Base-by-base conservation (phyloP, 2,329 filamentous ascomycete genomes). In the Paramyrothecium roridum region DNA sequence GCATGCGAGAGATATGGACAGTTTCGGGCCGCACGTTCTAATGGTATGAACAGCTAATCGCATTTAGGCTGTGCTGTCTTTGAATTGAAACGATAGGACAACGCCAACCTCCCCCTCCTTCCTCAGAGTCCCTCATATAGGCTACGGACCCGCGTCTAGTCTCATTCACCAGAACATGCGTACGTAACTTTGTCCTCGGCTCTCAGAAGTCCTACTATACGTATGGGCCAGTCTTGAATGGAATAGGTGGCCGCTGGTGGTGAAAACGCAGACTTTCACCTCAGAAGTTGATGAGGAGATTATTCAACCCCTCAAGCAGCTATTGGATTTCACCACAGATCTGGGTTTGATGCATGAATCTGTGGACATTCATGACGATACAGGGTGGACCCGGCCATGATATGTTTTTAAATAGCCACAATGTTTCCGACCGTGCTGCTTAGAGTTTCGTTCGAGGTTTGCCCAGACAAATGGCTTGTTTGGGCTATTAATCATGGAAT, bases 391-490 rank as follows among this genome's bases (percentile, higher is more conserved):
- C 8, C 64, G 72, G 37, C 66, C 72, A 54, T 74, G 72, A 72
- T 72, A 56, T 43, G 37, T 13, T 43, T 43, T 13, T 43, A 4
- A 13, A 43, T 4, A 22, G 16, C 16, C 17, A 12, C 48, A 20
- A 17, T 20, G 8, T 1, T 30, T 30, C 10, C 26, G 26, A 30
- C 26, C 26, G 6, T 17, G 16, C 2, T 22, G 37, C 50, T 57
- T n/a, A 56, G 46, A 12, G 3, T 17, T 16, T 8, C 21, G 78
- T 57, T 10, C 26, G 6, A 92, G 89, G 88, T 96, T 95, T 68
- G 88, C 90, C 1, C 95, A 91, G 91, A 90, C 90, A 16, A 95
- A 95, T 67, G 91, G 88, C 0, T 83, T 96, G n/a, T 95, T 93
- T 72, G 89, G 90, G 13, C 88, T 93, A 74, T 90, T 90, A 57